Base-by-base conservation (phyloP, 768 basidiomycete genomes). In the Exidia glandulosa region DNA sequence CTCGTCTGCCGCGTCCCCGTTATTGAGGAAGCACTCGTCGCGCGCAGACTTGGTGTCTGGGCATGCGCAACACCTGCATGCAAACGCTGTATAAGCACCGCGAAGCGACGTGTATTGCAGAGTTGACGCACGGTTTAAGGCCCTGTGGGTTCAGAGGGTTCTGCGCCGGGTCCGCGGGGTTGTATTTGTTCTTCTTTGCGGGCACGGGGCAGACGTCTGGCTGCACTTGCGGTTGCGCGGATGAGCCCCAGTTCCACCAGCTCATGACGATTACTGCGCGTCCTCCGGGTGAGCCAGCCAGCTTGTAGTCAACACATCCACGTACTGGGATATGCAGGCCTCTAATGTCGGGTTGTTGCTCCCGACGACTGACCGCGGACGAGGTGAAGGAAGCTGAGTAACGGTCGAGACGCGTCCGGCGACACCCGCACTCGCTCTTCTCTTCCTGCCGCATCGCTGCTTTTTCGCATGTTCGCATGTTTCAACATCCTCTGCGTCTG, bases 81-180 rank as follows among this genome's bases (percentile, higher is more conserved):
- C 29, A 30, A 57, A 57, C 19, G n/a, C 16, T 29, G 47, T 41
- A 56, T 57, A 45, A n/a, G 9, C 25, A 4, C 37, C 9, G 34
- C n/a, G n/a, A 57, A 13, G 41, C 58, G 60, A 10, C 12, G 34
- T 14, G 13, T 16, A 58, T 30, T 30, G 56, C 25, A 19, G 19
- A 25, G 25, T 9, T 16, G 14, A 76, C 91, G 61, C 70, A 96
- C 95, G 95, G 89, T 71, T 98, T 99, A 57, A 96, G 74, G n/a
- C 94, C 94, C 67, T 93, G 68, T 0, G 95, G 95, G 70, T 98
- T 98, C 60, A 94, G 73, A 9, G 91, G 93, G 70, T 96, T 96
- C 77, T 81, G 74, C 67, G 83, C 85, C 9, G 88, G 87, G 68
- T 89, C 78, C 16, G 87, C 86, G 1, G 87, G 84, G 72, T 89